Evolutionary conservation across 805 yeast species (phyloP).

Genomic region (Candida lessepsii): DNA sequence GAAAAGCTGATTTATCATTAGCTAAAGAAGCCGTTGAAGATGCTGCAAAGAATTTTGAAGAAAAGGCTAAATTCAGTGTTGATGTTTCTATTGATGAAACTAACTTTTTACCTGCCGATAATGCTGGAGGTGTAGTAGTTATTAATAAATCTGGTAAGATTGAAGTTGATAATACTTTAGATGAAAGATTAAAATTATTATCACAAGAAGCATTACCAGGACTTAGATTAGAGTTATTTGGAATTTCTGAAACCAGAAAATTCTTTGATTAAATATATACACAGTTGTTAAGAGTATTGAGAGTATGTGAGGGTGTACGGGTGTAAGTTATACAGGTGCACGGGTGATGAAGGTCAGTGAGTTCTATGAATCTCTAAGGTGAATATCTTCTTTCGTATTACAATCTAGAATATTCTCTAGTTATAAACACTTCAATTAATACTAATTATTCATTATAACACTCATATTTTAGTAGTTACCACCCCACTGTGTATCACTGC

Average conservation of each 20-base stretch:
- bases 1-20: constrained; percentile 59
- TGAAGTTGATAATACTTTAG: constrained; percentile 88
- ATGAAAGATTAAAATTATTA: constrained; percentile 84
- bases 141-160: constrained; percentile 75
- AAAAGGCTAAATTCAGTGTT: constrained; percentile 57
- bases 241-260: constrained; percentile 81
- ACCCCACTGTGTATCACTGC: too few species aligned
- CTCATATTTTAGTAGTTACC: too few species aligned
- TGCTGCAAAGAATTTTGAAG: constrained; percentile 64
- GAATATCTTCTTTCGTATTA: too few species aligned
- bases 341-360: too few species aligned
- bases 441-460: too few species aligned
- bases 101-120: constrained; percentile 56
- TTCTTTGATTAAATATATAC: constrained; percentile 65
- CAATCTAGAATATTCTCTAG: too few species aligned
- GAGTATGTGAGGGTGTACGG: too few species aligned
- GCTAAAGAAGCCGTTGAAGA: constrained; percentile 61
- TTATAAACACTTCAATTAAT: too few species aligned
- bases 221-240: constrained; percentile 85
- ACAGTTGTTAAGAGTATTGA: too few species aligned
- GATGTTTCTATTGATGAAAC: constrained; percentile 56
- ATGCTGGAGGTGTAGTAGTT: constrained; percentile 84
- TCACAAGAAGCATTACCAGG: constrained; percentile 88
- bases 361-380: too few species aligned
- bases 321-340: too few species aligned